Conservation (phyloP, 73 alveolate species). For the Uronychia setigera region DNA sequence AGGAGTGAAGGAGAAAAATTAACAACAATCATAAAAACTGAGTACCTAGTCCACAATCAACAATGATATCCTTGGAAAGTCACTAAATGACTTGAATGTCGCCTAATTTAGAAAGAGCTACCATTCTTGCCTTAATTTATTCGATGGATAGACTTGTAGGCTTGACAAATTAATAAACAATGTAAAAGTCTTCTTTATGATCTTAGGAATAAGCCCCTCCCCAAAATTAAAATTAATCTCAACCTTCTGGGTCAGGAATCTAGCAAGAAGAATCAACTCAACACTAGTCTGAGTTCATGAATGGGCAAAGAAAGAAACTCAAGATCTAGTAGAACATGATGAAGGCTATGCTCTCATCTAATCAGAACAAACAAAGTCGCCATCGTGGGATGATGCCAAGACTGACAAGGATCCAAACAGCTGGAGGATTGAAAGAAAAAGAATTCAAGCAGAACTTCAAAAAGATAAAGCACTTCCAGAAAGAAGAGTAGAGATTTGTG, state of each 20-base stretch:
- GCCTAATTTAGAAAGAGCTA: neutral
- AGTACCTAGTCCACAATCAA: too few relatives aligned
- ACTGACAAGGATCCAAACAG: neutral
- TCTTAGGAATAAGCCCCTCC: too few relatives aligned
- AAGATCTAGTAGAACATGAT: neutral
- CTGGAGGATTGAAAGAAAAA: neutral
- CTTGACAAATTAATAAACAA: neutral
- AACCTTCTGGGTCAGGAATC: too few relatives aligned
- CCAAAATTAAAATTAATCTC: too few relatives aligned
- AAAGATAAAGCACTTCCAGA: neutral
- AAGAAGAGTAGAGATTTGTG: neutral
- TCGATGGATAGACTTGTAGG: neutral
- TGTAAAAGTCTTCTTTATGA: neutral
- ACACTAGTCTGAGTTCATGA: neutral
- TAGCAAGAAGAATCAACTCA: too few relatives aligned
- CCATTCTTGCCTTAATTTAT: neutral
- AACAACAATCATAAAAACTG: too few relatives aligned
- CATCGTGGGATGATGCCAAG: neutral
- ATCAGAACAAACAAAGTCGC: neutral
- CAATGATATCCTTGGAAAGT: too few relatives aligned
- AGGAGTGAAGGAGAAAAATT: too few relatives aligned
- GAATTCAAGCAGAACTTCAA: neutral
- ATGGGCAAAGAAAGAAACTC: neutral
- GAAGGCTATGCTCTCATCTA: neutral
- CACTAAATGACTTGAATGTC: neutral